Percentiles rank a stretch among this genome's conserved stretches.
Conservation (phyloP, 306 rosid genomes). For the Vigna mungo region DNA sequence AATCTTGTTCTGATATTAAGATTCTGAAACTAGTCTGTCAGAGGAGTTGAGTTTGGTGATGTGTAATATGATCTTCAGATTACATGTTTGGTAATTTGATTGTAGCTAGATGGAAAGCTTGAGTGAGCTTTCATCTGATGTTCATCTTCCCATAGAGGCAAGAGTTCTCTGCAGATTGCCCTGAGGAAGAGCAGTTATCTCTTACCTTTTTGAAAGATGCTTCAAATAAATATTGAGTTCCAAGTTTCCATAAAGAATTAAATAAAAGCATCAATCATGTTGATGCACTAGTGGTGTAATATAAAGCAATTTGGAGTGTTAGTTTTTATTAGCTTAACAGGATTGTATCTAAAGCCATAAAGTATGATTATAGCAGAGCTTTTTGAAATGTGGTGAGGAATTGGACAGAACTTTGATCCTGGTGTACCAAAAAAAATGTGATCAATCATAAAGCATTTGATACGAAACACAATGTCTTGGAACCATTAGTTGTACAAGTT, state of each 20-base stretch:
- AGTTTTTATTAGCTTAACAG: slow-evolving; percentile 3
- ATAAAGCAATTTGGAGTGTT: slow-evolving; percentile 11
- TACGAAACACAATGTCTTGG: slow-evolving; percentile 38
- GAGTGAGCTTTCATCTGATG: slow-evolving; percentile 27
- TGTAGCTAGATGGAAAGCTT: slow-evolving; percentile 43
- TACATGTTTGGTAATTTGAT: slow-evolving; percentile 45
- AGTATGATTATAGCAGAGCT: slow-evolving; percentile 30
- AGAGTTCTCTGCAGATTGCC: slow-evolving; percentile 23
- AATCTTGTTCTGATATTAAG: slow-evolving; percentile 47
- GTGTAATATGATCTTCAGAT: slow-evolving; percentile 55
- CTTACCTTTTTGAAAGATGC: slow-evolving; percentile 36
- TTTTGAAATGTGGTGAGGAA: slow-evolving; percentile 7
- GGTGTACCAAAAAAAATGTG: slow-evolving; percentile 20
- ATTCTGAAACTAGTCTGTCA: slow-evolving; percentile 47
- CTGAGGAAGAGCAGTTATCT: slow-evolving; percentile 26
- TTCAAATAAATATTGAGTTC: slow-evolving; percentile 46
- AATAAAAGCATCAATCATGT: slow-evolving; percentile 33
- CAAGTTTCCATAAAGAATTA: slow-evolving; percentile 36
- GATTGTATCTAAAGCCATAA: neutral
- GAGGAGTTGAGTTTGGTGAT: slow-evolving; percentile 45
- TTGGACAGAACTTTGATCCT: neutral
- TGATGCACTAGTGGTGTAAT: slow-evolving; percentile 34
- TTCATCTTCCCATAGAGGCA: neutral
- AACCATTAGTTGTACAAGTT: slow-evolving; percentile 28
- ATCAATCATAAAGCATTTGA: slow-evolving; percentile 41